Evolutionary conservation across 1,284 basidiomycete genomes (phyloP), one percentile per base, ranked within the genome.

Genomic region (Leccinum griseonigrum): DNA sequence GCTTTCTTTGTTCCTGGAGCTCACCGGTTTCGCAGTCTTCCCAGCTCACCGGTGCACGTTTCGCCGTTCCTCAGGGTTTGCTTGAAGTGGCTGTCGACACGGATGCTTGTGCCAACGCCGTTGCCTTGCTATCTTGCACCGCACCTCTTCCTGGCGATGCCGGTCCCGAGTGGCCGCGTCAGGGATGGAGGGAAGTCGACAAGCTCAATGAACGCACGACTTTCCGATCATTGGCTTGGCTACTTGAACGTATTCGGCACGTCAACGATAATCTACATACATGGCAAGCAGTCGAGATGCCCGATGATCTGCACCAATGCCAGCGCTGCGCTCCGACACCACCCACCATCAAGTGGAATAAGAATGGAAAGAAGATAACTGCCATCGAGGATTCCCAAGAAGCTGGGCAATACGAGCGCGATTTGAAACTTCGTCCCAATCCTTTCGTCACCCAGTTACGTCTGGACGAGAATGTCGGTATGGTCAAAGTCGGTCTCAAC

Each of bases 401-500:
- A 71, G 94, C 94, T 34, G 93, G 92, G 3, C 83, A 88, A 68
- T 95, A 93, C 70, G 94, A 96, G 71, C 86, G 94, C 64, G 86
- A 91, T 28, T 80, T 98, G 61, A 98, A 98, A 77, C 82, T 85
- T 61, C 86, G 95, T 13, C 96, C 95, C 0, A 85, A 83, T 51
- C 90, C 95, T 0, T 96, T 98, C 71, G 84, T 95, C 36, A 91
- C 95, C 0, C 94, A 96, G 72, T 82, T 97, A 34, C 90, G 86
- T 64, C 77, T 93, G n/a, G 85, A 90, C 61, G 80, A 86, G 8
- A 73, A 83, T 52, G 80, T 80, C 2, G 95, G 94, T 0, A 82
- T 83, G 48, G 86, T 97, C 57, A 86, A 91, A 57, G 88, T 98
- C 51, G 95, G 94, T 29, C 84, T 97, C 70, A 98, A 98, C 71